These are phyloP conservation scores for Uronychia setigera DNA, from an alignment of 73 alveolate genomes.

Conservation along the genomic window DNA sequence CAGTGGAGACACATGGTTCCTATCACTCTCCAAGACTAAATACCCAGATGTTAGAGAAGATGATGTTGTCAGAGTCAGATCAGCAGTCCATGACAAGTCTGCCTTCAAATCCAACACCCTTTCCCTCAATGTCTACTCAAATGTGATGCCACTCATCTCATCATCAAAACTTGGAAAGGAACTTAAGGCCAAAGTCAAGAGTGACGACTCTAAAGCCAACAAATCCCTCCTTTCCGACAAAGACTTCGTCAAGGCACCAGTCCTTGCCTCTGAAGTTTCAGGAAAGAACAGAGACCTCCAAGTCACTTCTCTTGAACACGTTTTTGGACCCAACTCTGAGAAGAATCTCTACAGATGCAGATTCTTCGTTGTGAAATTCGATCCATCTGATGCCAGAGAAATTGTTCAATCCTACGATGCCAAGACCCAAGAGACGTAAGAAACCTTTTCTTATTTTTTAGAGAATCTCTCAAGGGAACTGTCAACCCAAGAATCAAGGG, in stretches of 20 bases:
- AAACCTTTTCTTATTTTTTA: background rate
- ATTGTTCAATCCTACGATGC: conserved; percentile 44
- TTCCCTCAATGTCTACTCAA: conserved; percentile 54
- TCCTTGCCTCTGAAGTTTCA: conserved; percentile 40
- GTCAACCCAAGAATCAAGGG: conserved; percentile 34
- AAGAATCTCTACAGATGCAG: conserved; percentile 53
- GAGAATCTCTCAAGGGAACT: background rate
- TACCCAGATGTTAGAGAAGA: conserved; percentile 60
- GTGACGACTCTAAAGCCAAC: conserved; percentile 29
- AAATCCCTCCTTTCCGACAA: conserved; percentile 26
- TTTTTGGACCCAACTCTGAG: conserved; percentile 40
- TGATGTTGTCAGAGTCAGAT: conserved; percentile 53
- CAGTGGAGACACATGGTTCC: conserved; percentile 43
- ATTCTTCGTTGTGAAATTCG: conserved; percentile 57
- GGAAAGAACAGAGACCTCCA: conserved; percentile 51
- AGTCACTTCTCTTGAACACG: conserved; percentile 26
- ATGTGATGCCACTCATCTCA: conserved; percentile 51
- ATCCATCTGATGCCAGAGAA: conserved; percentile 59
- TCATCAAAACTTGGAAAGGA: conserved; percentile 57
- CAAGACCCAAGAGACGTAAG: conserved; percentile 25
- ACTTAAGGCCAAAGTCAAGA: conserved; percentile 29
- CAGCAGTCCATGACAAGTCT: conserved; percentile 39
- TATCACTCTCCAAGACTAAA: conserved; percentile 47
- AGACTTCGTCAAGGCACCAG: conserved; percentile 40
- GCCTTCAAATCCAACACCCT: conserved; percentile 32